Conservation (phyloP, 2,329 filamentous ascomycete genomes). For the Exophiala spinifera region DNA sequence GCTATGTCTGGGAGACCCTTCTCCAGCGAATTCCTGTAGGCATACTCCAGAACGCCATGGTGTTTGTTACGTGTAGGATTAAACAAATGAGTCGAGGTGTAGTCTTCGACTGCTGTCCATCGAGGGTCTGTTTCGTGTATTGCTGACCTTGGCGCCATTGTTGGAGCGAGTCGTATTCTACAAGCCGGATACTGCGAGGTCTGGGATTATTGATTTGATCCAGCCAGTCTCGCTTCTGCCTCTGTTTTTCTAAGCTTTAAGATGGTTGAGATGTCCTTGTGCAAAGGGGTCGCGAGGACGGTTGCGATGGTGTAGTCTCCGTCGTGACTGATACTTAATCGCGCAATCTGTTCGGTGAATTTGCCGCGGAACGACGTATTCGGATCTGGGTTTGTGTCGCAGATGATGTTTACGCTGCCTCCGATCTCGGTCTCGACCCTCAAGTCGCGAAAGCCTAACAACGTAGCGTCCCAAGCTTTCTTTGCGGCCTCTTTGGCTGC, state of each 20-base stretch:
- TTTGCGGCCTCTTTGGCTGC: conserved; percentile 73
- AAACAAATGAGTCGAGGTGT: conserved; percentile 19
- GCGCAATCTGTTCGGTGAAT: conserved; percentile 55
- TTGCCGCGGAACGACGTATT: conserved; percentile 15
- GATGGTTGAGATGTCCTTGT: conserved; percentile 21
- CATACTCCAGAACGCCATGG: conserved; percentile 31
- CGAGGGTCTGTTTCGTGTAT: conserved; percentile 13
- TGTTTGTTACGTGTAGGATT: conserved; percentile 25
- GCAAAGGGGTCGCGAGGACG: conserved; percentile 37
- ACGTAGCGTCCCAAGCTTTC: conserved; percentile 64
- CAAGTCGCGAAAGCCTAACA: conserved; percentile 62
- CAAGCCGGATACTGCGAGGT: not conserved
- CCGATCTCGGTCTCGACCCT: conserved; percentile 34
- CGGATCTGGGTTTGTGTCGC: conserved; percentile 25
- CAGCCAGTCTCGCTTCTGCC: conserved; percentile 15
- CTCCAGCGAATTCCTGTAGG: conserved; percentile 34
- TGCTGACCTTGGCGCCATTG: too few relatives aligned
- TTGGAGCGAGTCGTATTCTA: not conserved
- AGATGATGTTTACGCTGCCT: conserved; percentile 19
- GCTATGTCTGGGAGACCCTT: conserved; percentile 40
- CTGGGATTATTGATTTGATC: not conserved
- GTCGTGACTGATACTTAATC: conserved; percentile 84
- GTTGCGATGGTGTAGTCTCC: conserved; percentile 66
- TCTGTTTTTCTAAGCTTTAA: conserved; percentile 8
- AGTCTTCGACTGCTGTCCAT: conserved; percentile 22